phyloP scores from a whole-genome alignment of 2,329 filamentous ascomycete species.

The Colletotrichum sp. region DNA sequence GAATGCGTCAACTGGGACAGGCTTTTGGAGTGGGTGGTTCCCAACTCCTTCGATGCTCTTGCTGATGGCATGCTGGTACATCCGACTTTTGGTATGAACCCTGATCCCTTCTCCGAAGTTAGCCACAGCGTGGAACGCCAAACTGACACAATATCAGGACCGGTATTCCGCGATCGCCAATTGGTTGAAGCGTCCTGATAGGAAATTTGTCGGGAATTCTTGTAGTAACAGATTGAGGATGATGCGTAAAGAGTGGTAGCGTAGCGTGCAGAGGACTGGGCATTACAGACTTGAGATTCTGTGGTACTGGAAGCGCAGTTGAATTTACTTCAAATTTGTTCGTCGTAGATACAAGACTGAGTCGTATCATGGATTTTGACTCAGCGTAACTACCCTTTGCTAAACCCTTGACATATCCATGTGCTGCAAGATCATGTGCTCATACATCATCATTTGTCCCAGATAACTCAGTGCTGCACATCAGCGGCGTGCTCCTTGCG shows the following conservation, averaged over 20 bases:
- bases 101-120: background rate
- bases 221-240: background rate
- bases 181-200: background rate
- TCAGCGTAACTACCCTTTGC: background rate
- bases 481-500: conserved; percentile 1
- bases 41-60: background rate
- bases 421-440: background rate
- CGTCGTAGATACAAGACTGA: background rate
- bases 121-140: background rate
- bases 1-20: background rate
- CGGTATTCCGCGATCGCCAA: background rate
- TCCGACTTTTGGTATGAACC: background rate
- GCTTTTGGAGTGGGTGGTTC: background rate
- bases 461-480: background rate
- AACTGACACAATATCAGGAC: background rate
- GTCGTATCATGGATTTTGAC: fast-evolving
- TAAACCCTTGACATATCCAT: background rate
- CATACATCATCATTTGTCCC: background rate
- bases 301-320: background rate
- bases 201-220: background rate
- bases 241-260: background rate
- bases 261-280: background rate
- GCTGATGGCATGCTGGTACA: background rate
- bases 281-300: background rate
- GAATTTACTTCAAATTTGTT: background rate